phyloP scores from a whole-genome alignment of 768 basidiomycete genomes.

The Mycena chlorophos region DNA sequence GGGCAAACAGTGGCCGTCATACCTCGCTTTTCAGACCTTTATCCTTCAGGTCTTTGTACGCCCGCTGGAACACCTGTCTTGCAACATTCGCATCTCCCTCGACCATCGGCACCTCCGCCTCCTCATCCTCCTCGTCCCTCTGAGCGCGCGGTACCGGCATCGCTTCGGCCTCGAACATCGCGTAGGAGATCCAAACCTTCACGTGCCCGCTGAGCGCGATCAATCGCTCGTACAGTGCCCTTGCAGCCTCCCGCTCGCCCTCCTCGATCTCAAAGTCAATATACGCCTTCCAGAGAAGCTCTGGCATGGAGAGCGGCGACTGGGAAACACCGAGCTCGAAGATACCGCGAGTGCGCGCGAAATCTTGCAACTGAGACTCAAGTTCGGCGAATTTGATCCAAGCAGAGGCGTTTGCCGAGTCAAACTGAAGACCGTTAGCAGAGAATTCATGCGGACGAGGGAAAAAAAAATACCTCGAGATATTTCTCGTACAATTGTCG shows the following conservation, averaged over 20 bases:
- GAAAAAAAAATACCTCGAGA: slow-evolving; percentile 61
- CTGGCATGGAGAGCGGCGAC: slow-evolving; percentile 88
- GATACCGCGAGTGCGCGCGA: slow-evolving; percentile 85
- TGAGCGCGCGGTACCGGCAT: slow-evolving; percentile 64
- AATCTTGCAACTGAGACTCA: slow-evolving; percentile 84
- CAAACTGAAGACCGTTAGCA: slow-evolving; percentile 51
- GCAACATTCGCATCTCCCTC: slow-evolving; percentile 73
- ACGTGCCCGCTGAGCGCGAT: slow-evolving; percentile 86
- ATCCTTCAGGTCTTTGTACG: slow-evolving; percentile 82
- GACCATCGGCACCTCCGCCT: slow-evolving; percentile 59
- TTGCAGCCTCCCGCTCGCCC: slow-evolving; percentile 82
- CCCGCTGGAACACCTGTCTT: slow-evolving; percentile 79
- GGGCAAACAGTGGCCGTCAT: slow-evolving; percentile 26
- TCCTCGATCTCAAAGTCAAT: slow-evolving; percentile 96
- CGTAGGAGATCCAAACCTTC: slow-evolving; percentile 97
- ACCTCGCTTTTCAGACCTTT: slow-evolving; percentile 89
- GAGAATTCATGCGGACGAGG: slow-evolving; percentile 3
- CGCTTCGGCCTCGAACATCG: slow-evolving; percentile 83
- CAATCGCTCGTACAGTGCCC: slow-evolving; percentile 87
- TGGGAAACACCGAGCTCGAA: slow-evolving; percentile 91
- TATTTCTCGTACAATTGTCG: slow-evolving; percentile 92
- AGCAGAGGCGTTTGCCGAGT: slow-evolving; percentile 85
- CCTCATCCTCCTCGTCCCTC: slow-evolving; percentile 71
- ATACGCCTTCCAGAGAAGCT: slow-evolving; percentile 91
- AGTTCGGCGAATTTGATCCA: slow-evolving; percentile 98